Evolutionary conservation across 441 rosid species (phyloP).

Genomic region (Aquilaria agallochum): DNA sequence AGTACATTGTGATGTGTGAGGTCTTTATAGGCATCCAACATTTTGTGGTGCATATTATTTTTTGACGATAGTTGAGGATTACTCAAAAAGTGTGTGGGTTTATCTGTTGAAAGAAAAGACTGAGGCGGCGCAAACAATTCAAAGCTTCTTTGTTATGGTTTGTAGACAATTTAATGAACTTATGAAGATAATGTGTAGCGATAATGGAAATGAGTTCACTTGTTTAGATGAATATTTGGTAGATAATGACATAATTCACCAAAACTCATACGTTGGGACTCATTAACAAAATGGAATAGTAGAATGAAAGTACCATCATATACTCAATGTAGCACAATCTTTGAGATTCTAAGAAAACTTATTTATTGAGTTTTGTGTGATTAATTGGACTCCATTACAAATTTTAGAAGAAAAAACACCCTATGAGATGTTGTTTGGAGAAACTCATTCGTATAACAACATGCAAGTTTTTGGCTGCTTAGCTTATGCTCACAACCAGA

Average conservation of each 20-base stretch:
- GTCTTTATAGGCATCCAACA: neutral
- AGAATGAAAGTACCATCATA: neutral
- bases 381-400: no score
- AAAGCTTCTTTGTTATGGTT: neutral
- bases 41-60: constrained; percentile 10
- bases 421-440: no score
- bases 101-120: neutral
- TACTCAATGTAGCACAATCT: no score
- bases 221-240: neutral
- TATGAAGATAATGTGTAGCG: neutral
- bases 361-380: no score
- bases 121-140: neutral
- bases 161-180: neutral
- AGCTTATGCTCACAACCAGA: no score
- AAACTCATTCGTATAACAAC: no score
- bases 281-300: constrained; percentile 3
- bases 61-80: constrained; percentile 10
- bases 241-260: neutral
- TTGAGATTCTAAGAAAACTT: no score
- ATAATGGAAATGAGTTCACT: constrained; percentile 4
- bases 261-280: neutral
- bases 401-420: no score
- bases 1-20: constrained; percentile 10
- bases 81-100: neutral
- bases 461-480: no score